Evolutionary conservation across 2,329 filamentous ascomycete genomes (phyloP).

Genomic region (Tolypocladium nubicola): DNA sequence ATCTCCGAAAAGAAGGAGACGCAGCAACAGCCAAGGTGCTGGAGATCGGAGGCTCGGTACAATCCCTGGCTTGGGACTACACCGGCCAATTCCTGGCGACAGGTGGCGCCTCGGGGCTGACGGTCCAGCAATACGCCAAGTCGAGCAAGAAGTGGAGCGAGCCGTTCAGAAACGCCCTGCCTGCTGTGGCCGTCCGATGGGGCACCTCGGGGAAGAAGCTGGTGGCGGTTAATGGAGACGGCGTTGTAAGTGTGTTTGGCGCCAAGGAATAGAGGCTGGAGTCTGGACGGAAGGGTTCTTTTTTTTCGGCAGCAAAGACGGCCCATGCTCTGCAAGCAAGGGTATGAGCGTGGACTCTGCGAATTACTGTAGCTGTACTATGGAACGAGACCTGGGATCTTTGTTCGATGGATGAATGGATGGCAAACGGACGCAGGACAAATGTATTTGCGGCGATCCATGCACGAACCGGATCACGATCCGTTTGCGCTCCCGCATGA

Average conservation of each 20-base stretch:
- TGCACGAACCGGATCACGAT: neutral
- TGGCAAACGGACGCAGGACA: neutral
- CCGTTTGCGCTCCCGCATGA: neutral
- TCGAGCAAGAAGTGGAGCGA: conserved; percentile 81
- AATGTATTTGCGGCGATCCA: neutral
- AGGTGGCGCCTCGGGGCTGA: conserved; percentile 67
- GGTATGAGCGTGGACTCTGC: neutral
- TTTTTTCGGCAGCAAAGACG: neutral
- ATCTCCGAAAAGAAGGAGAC: conserved; percentile 83
- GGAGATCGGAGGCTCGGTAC: conserved; percentile 69
- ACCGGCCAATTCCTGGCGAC: conserved; percentile 86
- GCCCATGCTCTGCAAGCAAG: neutral
- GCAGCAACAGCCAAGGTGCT: conserved; percentile 73
- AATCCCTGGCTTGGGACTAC: conserved; percentile 81
- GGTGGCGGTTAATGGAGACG: conserved; percentile 63
- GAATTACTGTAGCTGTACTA: neutral
- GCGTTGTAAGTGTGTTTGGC: conserved; percentile 61
- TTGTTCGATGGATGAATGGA: neutral
- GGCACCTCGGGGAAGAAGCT: conserved; percentile 64
- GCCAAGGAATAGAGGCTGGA: conserved; percentile 30
- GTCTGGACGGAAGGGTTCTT: neutral
- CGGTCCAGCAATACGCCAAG: conserved; percentile 86
- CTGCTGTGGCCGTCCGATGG: conserved; percentile 68
- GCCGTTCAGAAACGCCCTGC: conserved; percentile 64
- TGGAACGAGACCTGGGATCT: neutral